Conservation (phyloP, 768 basidiomycete genomes). For the Cyclocybe aegerita region DNA sequence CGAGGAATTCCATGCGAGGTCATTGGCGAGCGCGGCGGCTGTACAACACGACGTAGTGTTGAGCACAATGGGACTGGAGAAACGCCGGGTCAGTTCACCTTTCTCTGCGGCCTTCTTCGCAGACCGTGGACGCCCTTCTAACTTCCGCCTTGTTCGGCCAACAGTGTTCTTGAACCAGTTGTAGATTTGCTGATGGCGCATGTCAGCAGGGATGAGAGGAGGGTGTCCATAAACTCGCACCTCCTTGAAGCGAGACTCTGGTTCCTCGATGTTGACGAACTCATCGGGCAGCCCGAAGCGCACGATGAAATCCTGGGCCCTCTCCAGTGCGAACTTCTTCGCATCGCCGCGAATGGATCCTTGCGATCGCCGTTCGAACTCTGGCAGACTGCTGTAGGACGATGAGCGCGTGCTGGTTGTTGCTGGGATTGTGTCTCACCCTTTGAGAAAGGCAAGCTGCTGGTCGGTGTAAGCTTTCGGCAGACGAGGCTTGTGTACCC, state of each 20-base stretch:
- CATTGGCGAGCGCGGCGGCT: conserved; percentile 19
- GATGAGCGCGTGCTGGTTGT: conserved; percentile 1
- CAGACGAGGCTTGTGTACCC: conserved; percentile 64
- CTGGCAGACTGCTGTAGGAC: conserved; percentile 40
- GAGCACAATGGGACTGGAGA: conserved; percentile 2
- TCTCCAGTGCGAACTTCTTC: conserved; percentile 66
- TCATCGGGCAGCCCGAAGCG: conserved; percentile 59
- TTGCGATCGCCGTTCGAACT: conserved; percentile 59
- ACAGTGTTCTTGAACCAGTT: conserved; percentile 76
- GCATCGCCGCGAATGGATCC: conserved; percentile 66
- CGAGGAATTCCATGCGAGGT: conserved; percentile 29
- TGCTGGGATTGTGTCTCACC: conserved; percentile 26
- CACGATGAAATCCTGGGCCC: conserved; percentile 59
- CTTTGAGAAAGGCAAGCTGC: conserved; percentile 57
- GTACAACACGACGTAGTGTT: background rate
- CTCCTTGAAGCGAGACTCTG: conserved; percentile 62
- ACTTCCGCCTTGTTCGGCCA: conserved; percentile 56
- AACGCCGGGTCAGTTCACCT: conserved; percentile 27
- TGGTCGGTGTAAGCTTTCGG: conserved; percentile 66
- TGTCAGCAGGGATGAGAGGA: conserved; percentile 9
- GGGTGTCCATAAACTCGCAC: conserved; percentile 27
- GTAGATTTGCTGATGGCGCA: conserved; percentile 57
- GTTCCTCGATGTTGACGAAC: conserved; percentile 53
- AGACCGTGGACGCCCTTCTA: conserved; percentile 53
- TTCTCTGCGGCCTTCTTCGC: conserved; percentile 53